Evolutionary conservation across 306 rosid species (phyloP).

Genomic region (Crataegus laevigata): DNA sequence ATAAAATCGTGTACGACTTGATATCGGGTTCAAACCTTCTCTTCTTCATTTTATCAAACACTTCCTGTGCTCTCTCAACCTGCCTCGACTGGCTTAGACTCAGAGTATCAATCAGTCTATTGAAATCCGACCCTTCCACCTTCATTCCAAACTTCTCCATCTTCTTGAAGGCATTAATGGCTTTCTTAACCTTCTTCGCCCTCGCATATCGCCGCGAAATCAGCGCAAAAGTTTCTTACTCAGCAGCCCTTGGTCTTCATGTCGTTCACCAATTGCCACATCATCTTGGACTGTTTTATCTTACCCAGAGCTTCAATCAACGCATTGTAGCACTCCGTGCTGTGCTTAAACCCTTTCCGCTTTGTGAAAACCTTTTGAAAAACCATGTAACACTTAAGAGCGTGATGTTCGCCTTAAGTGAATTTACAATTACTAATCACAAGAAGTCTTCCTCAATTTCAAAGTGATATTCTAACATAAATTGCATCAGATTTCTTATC

Average conservation of each 20-base stretch:
- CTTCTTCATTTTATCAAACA: conserved; percentile 68
- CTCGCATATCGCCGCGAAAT: conserved; percentile 61
- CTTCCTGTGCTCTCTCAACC: conserved; percentile 58
- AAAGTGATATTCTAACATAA: too few relatives aligned
- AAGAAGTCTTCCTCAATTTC: too few relatives aligned
- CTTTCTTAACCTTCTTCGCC: conserved; percentile 50
- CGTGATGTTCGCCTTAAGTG: too few relatives aligned
- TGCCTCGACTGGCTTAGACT: conserved; percentile 56
- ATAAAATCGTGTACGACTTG: conserved; percentile 60
- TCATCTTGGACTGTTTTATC: conserved; percentile 69
- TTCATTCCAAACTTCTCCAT: conserved; percentile 60
- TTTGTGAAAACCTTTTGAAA: too few relatives aligned
- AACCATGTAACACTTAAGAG: too few relatives aligned
- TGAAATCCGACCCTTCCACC: conserved; percentile 51
- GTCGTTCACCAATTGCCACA: conserved; percentile 68
- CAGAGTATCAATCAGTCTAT: conserved; percentile 52
- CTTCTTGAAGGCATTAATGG: conserved; percentile 58
- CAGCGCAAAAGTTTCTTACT: conserved; percentile 51
- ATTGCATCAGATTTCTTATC: too few relatives aligned
- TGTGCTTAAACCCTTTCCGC: conserved; percentile 47
- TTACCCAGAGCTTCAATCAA: conserved; percentile 75
- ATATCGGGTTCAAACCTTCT: conserved; percentile 55
- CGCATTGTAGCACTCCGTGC: conserved; percentile 44
- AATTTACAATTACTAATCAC: too few relatives aligned
- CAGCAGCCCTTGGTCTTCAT: conserved; percentile 52